Evolutionary conservation across 2,329 filamentous ascomycete species (phyloP), one percentile per base, ranked within the genome.

Genomic region (Trichoderma arundinaceum): DNA sequence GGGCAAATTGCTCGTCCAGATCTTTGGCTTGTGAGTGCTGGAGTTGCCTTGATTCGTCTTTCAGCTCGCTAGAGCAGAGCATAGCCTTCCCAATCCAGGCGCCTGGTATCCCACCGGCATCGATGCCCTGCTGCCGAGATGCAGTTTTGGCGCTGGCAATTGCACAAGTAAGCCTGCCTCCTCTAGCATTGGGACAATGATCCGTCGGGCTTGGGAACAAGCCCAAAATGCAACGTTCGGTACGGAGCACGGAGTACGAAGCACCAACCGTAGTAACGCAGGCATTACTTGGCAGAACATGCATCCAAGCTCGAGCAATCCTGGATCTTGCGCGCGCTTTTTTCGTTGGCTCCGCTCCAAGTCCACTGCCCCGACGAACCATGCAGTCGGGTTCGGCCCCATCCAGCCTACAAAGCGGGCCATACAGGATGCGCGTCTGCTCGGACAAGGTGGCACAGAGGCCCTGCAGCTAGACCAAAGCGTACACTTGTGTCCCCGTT

Each of bases 321-420:
- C 59, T 46, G 59, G 49, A 62, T 54, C 59, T 62, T 54, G 49
- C 59, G 59, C 64, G 57, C 64, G 64, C 64, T 49, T 66, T 66
- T 66, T 49, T 44, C n/a, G 52, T 54, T 61, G 64, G 57, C 56
- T 66, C 57, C 57, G 51, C 64, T 43, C 33, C 33, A 54, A 61
- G 41, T 49, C 64, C 59, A 56, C 59, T 48, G 41, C 49, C 56
- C 65, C 56, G 54, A 59, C 46, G 65, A 66, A 66, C 63, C 63
- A 61, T 46, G 56, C 63, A 64, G 65, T 64, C 65, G 65, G 65
- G 60, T 66, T 66, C 65, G 59, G 52, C 65, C 52, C 59, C 64
- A 62, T 62, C 48, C 19, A 62, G 52, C 48, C 58, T 46, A 33
- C 54, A 61, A 53, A 61, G 63, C 56, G 56, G 43, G 53, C 62